Percentiles rank a stretch among this genome's conserved stretches.
Evolutionary conservation across 78 protist genomes (phyloP).

Genomic region (Thecamonas trahens): DNA sequence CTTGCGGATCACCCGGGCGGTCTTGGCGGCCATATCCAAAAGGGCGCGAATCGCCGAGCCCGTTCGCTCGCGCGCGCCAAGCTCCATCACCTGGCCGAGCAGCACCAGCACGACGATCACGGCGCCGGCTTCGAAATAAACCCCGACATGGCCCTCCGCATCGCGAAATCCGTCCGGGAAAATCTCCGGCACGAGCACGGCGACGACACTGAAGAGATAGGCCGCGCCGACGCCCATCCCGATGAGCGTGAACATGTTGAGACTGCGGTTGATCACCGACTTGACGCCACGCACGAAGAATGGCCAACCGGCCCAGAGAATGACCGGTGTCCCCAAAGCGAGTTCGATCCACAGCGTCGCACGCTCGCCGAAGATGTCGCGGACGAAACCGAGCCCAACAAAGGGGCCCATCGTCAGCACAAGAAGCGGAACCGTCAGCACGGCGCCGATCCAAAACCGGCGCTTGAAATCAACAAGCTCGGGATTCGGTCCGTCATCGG

Average conservation of each 20-base stretch:
- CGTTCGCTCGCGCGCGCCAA: neutral
- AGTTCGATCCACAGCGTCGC: no score
- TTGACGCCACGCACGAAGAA: slow-evolving; percentile 8
- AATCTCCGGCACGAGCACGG: no score
- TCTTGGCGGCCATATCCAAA: no score
- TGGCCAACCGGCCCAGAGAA: slow-evolving; percentile 4
- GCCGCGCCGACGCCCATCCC: neutral
- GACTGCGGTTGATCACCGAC: slow-evolving; percentile 3
- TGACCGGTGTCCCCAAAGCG: no score
- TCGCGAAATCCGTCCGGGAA: neutral
- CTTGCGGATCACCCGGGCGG: no score
- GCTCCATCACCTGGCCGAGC: neutral
- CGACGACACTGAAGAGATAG: neutral
- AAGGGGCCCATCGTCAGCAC: no score
- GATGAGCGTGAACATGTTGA: slow-evolving; percentile 45
- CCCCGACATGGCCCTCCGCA: neutral
- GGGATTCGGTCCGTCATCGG: no score
- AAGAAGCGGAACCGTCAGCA: no score
- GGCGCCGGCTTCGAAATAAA: neutral
- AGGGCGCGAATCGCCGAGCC: neutral
- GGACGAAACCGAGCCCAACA: no score
- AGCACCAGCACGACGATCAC: neutral
- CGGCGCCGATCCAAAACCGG: no score
- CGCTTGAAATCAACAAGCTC: no score
- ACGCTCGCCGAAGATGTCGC: no score